phyloP scores from a whole-genome alignment of 179 eudicot species.

The Monotropa hypopitys region DNA sequence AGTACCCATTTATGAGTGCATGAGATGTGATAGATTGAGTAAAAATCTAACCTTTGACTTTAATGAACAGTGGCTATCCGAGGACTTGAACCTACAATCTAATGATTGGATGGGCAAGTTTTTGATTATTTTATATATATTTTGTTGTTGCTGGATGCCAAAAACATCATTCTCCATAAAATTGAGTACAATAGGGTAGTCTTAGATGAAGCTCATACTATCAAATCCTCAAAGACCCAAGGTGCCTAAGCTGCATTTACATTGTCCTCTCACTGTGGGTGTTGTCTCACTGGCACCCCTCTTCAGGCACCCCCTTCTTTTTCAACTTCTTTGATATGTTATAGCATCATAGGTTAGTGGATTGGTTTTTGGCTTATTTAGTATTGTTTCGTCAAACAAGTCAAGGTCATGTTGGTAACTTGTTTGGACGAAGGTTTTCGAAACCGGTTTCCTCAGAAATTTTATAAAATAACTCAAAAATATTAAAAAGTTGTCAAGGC shows the following conservation, averaged over 20 bases:
- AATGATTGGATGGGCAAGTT: no score
- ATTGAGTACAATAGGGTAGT: constrained; percentile 53
- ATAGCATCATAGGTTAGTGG: neutral
- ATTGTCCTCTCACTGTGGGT: constrained; percentile 46
- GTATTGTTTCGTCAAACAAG: neutral
- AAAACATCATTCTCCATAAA: constrained; percentile 37
- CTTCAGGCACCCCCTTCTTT: constrained; percentile 36
- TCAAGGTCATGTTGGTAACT: neutral
- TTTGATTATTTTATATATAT: no score
- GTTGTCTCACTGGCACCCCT: constrained; percentile 72
- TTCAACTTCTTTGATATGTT: neutral
- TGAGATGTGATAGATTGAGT: no score
- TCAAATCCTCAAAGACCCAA: constrained; percentile 44
- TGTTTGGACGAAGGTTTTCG: neutral
- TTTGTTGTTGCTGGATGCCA: constrained; percentile 23
- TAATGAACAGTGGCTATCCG: no score
- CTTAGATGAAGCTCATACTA: constrained; percentile 61
- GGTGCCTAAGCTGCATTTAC: constrained; percentile 44
- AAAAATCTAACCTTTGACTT: no score
- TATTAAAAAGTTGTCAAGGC: no score
- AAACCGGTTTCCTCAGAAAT: neutral
- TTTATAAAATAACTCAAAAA: no score
- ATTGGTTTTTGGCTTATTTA: neutral
- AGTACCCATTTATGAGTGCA: no score
- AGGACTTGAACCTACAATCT: no score